Conservation (phyloP, 2,329 filamentous ascomycete genomes). For the Aureobasidium sp. region DNA sequence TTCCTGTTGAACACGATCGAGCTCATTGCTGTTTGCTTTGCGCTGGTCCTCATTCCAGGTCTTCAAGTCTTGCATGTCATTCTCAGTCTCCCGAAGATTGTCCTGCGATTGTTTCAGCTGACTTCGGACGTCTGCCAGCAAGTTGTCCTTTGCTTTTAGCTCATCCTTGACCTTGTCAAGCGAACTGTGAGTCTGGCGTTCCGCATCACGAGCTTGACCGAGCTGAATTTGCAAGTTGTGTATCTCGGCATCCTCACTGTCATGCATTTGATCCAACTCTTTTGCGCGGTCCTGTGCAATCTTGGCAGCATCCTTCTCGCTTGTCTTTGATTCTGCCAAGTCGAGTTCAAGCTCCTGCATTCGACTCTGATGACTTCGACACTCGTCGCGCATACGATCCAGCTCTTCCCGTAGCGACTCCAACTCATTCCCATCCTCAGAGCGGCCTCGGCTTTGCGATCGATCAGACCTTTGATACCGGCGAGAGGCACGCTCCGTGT, state of each 20-base stretch:
- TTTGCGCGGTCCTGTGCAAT: constrained; percentile 12
- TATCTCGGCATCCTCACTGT: constrained; percentile 19
- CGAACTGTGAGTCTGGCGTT: neutral
- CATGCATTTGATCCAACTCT: constrained; percentile 17
- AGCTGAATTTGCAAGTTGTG: constrained; percentile 16
- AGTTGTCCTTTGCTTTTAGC: neutral
- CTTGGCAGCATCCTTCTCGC: neutral
- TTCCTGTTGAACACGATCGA: constrained; percentile 6
- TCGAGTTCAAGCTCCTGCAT: constrained; percentile 16
- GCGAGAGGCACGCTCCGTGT: neutral
- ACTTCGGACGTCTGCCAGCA: neutral
- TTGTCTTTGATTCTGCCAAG: neutral
- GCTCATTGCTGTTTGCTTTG: constrained; percentile 1
- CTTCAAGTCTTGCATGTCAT: constrained; percentile 7
- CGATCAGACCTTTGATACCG: neutral
- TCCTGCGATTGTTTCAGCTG: constrained; percentile 8
- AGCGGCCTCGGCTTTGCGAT: constrained; percentile 15
- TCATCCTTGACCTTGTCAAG: constrained; percentile 11
- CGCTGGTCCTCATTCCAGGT: neutral
- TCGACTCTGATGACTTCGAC: neutral
- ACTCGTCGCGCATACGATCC: neutral
- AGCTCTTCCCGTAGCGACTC: constrained; percentile 21
- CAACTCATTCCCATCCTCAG: constrained; percentile 21
- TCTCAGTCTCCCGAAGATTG: neutral
- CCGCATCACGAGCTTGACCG: constrained; percentile 8